Evolutionary conservation across 148 eudicot genomes (phyloP).

Genomic region (Linanthus parryae): DNA sequence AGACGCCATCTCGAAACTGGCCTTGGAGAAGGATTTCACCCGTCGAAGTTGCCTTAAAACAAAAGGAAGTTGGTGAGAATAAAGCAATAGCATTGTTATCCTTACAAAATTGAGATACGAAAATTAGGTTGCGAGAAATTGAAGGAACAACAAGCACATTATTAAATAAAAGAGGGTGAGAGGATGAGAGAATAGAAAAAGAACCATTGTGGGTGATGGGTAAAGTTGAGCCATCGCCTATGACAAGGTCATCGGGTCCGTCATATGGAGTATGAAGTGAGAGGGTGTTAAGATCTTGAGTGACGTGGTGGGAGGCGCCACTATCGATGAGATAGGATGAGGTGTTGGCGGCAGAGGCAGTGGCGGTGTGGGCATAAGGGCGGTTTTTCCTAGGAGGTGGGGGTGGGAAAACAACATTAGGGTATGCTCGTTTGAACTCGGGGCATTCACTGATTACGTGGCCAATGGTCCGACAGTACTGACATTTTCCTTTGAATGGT

Average conservation of each 20-base stretch:
- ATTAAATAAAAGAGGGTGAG: neutral
- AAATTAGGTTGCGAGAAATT: neutral
- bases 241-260: slow-evolving; percentile 2
- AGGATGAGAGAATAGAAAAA: neutral
- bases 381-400: neutral
- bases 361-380: neutral
- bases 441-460: neutral
- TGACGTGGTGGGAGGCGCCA: slow-evolving; percentile 4
- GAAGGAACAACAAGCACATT: neutral
- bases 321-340: neutral
- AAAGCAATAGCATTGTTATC: neutral
- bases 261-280: slow-evolving; percentile 3
- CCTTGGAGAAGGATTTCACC: too few species aligned
- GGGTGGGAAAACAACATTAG: neutral
- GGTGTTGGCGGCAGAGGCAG: neutral
- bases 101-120: neutral
- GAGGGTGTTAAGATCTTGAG: neutral
- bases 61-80: slow-evolving; percentile 1
- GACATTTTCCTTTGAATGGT: neutral
- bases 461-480: neutral
- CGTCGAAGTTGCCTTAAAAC: neutral
- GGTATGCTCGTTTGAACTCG: neutral
- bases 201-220: neutral
- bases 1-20: neutral
- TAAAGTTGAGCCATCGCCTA: neutral